Conservation (phyloP, 495 filamentous ascomycete genomes). For the Tuber indicum region DNA sequence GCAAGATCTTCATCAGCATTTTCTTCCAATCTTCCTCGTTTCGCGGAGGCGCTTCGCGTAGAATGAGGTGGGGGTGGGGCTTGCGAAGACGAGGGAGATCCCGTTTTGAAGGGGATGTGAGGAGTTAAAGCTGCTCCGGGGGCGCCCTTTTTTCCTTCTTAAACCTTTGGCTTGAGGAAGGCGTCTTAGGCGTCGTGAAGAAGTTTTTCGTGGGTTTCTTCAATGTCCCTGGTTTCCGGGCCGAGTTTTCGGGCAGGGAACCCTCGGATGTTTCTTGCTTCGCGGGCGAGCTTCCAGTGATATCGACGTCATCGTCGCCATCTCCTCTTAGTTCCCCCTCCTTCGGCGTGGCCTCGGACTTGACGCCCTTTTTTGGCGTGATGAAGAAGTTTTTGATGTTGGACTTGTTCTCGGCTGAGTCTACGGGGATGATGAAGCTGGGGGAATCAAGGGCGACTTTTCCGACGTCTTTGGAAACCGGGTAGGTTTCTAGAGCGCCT, state of each 20-base stretch:
- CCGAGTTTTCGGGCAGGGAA: not conserved
- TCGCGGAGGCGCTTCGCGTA: not conserved
- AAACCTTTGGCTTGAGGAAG: conserved; percentile 4
- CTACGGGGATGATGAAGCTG: conserved; percentile 71
- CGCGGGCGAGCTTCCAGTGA: not conserved
- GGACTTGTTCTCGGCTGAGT: conserved; percentile 75
- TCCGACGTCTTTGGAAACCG: conserved; percentile 80
- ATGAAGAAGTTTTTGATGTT: conserved; percentile 92
- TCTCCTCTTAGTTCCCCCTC: conserved; percentile 18
- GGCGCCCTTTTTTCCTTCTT: conserved; percentile 11
- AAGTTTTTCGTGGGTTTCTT: conserved; percentile 3
- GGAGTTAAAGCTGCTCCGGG: not conserved
- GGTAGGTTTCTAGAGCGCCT: conserved; percentile 76
- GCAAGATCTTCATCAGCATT: not conserved
- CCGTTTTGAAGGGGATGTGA: not conserved
- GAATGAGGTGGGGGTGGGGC: no score
- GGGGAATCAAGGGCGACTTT: conserved; percentile 92
- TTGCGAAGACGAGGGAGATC: not conserved
- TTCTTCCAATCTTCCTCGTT: not conserved
- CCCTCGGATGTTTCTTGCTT: not conserved
- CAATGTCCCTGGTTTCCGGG: conserved; percentile 5
- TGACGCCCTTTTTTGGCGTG: conserved; percentile 43
- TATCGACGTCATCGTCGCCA: not conserved
- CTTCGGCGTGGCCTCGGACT: conserved; percentile 43
- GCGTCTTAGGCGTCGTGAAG: not conserved